Evolutionary conservation across 768 basidiomycete genomes (phyloP).

Genomic region (Trametes sanguinea): DNA sequence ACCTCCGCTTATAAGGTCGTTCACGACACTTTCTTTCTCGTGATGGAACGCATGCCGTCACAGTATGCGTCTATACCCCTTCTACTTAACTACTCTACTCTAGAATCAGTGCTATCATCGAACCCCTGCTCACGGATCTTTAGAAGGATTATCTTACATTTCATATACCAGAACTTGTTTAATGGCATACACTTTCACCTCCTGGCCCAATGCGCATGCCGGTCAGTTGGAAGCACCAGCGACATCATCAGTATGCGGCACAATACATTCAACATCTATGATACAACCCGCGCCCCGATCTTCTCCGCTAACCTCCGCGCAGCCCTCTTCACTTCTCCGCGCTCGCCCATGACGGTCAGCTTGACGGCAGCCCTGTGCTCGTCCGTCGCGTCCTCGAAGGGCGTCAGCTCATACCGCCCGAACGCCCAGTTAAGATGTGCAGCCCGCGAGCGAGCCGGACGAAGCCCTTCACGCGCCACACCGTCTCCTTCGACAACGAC

Average conservation of each 20-base stretch:
- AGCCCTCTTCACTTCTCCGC: slow-evolving; percentile 71
- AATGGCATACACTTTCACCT: not conserved
- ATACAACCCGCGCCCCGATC: slow-evolving; percentile 40
- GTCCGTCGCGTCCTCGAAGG: slow-evolving; percentile 32
- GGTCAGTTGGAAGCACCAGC: no score
- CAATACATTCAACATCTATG: slow-evolving; percentile 18
- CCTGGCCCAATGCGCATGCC: no score
- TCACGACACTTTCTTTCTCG: not conserved
- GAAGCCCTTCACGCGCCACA: slow-evolving; percentile 90
- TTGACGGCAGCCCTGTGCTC: slow-evolving; percentile 43
- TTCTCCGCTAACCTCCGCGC: slow-evolving; percentile 54
- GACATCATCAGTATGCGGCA: no score
- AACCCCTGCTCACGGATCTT: no score
- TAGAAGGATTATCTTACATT: no score
- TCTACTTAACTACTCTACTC: no score
- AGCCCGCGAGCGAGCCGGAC: slow-evolving; percentile 50
- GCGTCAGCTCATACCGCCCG: slow-evolving; percentile 73
- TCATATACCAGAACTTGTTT: no score
- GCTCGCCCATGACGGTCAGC: slow-evolving; percentile 91
- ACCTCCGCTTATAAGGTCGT: slow-evolving; percentile 11
- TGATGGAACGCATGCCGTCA: not conserved
- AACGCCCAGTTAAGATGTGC: slow-evolving; percentile 93
- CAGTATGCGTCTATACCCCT: not conserved
- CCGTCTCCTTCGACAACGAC: slow-evolving; percentile 60
- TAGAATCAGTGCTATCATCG: not conserved